phyloP scores from a whole-genome alignment of 2,329 filamentous ascomycete species.

The Tolypocladium guangdongense region DNA sequence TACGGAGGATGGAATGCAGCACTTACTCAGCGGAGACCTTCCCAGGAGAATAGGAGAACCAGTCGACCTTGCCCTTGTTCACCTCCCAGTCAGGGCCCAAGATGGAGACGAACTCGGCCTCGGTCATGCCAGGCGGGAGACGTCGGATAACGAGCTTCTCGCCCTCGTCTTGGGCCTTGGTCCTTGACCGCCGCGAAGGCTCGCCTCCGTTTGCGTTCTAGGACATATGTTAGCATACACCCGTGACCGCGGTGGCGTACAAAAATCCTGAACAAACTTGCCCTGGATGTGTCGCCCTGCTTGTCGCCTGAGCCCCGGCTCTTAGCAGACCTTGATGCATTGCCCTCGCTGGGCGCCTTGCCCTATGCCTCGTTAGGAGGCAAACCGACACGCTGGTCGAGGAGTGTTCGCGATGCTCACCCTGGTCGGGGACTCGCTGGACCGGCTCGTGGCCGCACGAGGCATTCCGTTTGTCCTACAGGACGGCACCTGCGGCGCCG shows the following conservation, averaged over 20 bases:
- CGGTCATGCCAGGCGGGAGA: slow-evolving; percentile 75
- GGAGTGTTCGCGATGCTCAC: slow-evolving; percentile 10
- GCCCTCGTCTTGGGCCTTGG: slow-evolving; percentile 33
- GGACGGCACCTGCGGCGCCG: slow-evolving; percentile 23
- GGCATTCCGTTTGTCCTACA: slow-evolving; percentile 22
- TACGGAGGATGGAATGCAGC: background rate
- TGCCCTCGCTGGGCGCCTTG: slow-evolving; percentile 1
- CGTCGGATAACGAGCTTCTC: slow-evolving; percentile 79
- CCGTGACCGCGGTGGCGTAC: background rate
- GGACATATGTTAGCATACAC: background rate
- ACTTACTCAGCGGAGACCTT: slow-evolving; percentile 78
- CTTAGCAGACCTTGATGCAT: background rate
- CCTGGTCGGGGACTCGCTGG: slow-evolving; percentile 14
- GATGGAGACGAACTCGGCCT: slow-evolving; percentile 60
- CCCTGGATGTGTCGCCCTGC: slow-evolving; percentile 16
- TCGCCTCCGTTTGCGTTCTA: slow-evolving; percentile 15
- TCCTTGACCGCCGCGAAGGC: slow-evolving; percentile 16
- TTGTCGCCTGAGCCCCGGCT: slow-evolving; percentile 15
- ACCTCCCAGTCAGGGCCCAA: slow-evolving; percentile 73
- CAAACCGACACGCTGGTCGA: background rate
- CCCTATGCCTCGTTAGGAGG: slow-evolving; percentile 6
- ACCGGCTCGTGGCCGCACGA: slow-evolving; percentile 12
- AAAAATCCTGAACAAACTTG: slow-evolving; percentile 6
- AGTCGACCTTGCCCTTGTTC: slow-evolving; percentile 76
- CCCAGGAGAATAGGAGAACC: slow-evolving; percentile 53